Evolutionary conservation across 257 asterid genomes (phyloP), one percentile per base, ranked within the genome.

Genomic region (Fraxinus anomala): DNA sequence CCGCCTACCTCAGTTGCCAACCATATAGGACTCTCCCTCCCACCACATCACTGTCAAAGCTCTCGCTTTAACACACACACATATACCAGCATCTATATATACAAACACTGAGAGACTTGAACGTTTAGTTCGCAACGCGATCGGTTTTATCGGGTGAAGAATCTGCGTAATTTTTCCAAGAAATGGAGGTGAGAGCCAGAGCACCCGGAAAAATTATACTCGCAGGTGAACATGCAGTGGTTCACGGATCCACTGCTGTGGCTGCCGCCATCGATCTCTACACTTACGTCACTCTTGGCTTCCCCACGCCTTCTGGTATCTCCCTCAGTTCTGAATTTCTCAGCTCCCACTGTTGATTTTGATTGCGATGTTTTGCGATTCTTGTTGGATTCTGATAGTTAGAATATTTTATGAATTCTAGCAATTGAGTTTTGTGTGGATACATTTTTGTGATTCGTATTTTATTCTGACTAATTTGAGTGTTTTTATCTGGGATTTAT

Each of bases 151-250:
- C 11, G 11, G 66, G 66, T 61, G 68, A 24, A 61, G 4, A 61
- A 23, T 61, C 17, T 5, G 33, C 51, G 16, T 42, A 42, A 12
- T 51, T 51, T 49, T 17, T 16, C 51, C 51, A 11, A 42, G 72
- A 76, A 66, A 95, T 95, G 98, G 98, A 95, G 91, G 97, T 91
- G 79, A 86, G 96, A 88, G 93, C 99, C 36, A 82, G 99, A 88
- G 99, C 99, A 34, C 99, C 99, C 0, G 98, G 98, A 17, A 95
- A 95, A 81, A 95, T 95, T 85, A 95, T 95, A 79, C 87, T 93
- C 51, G 89, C 98, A 42, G 99, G 99, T 16, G 99, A 95, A 81
- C 99, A 95, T 70, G 99, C 99, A 31, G 99, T 95, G 75, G 98
- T 95, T 76, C 99, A 95, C 77, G 98, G 97, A 84, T 88, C 98